Conservation (phyloP, 257 asterid genomes). For the Salvia hispanica region DNA sequence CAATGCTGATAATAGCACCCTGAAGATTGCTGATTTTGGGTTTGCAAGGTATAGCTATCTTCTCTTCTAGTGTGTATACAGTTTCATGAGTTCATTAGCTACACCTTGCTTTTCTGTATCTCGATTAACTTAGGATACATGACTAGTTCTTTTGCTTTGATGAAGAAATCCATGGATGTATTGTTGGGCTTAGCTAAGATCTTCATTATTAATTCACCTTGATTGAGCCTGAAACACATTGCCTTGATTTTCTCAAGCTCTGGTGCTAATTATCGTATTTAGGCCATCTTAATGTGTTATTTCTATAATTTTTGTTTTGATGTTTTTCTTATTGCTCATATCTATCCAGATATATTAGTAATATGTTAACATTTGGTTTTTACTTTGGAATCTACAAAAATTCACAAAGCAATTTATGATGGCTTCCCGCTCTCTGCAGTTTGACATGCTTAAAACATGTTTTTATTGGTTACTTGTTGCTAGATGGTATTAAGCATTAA, state of each 20-base stretch:
- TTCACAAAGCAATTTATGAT: conserved; percentile 2
- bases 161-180: background rate
- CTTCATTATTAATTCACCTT: background rate
- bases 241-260: background rate
- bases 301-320: background rate
- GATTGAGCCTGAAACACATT: conserved; percentile 2
- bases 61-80: background rate
- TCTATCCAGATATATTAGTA: background rate
- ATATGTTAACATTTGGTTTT: conserved; percentile 4
- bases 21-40: conserved; percentile 71
- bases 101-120: background rate
- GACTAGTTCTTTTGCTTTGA: conserved; percentile 8
- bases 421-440: conserved; percentile 10
- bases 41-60: conserved; percentile 70
- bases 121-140: background rate
- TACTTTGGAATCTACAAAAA: conserved; percentile 8
- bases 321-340: background rate
- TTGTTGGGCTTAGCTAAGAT: conserved; percentile 11
- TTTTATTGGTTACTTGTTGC: conserved; percentile 15
- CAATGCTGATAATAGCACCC: conserved; percentile 42
- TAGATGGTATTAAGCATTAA: background rate
- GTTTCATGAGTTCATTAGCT: conserved; percentile 7
- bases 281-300: background rate
- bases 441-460: conserved; percentile 11
- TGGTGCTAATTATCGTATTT: background rate